phyloP scores from a whole-genome alignment of 208 protist genomes.

The Crithidia acanthocephali region DNA sequence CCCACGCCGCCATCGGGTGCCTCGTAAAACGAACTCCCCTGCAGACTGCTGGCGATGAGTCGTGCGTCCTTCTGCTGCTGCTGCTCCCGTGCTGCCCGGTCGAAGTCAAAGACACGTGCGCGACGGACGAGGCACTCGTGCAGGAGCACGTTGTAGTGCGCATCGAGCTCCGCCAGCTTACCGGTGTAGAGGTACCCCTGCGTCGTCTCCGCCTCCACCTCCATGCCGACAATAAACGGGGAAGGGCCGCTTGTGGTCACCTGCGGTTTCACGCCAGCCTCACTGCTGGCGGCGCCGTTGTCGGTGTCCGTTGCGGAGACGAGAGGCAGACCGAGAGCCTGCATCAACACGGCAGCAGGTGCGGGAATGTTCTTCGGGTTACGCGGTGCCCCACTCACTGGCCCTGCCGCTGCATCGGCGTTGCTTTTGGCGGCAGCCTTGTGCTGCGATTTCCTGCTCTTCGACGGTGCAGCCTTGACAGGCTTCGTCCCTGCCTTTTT shows the following conservation, averaged over 20 bases:
- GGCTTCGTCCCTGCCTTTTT: not conserved
- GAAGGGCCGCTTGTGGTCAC: not conserved
- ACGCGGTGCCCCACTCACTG: not conserved
- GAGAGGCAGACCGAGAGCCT: constrained; percentile 9
- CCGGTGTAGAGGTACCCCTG: constrained; percentile 87
- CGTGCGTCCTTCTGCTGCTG: constrained; percentile 22
- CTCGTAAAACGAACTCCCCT: constrained; percentile 3
- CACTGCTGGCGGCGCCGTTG: not conserved
- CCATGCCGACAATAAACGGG: constrained; percentile 10
- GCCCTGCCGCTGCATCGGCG: not conserved
- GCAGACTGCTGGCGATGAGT: constrained; percentile 24
- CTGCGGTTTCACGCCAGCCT: not conserved
- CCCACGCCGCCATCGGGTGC: not conserved
- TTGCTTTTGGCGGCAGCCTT: not conserved
- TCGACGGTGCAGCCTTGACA: not conserved
- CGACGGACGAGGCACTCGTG: constrained; percentile 62
- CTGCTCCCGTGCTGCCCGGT: constrained; percentile 39
- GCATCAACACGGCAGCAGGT: constrained; percentile 38
- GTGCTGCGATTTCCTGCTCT: constrained; percentile 1
- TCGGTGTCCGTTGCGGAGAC: not conserved
- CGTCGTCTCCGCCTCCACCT: constrained; percentile 83
- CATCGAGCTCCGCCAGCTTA: constrained; percentile 65
- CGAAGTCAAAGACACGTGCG: constrained; percentile 65
- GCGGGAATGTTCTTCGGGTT: constrained; percentile 25
- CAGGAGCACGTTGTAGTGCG: constrained; percentile 78